Evolutionary conservation across 2,329 filamentous ascomycete species (phyloP), one percentile per base, ranked within the genome.

Genomic region (Tolypocladium ophioglossoides): DNA sequence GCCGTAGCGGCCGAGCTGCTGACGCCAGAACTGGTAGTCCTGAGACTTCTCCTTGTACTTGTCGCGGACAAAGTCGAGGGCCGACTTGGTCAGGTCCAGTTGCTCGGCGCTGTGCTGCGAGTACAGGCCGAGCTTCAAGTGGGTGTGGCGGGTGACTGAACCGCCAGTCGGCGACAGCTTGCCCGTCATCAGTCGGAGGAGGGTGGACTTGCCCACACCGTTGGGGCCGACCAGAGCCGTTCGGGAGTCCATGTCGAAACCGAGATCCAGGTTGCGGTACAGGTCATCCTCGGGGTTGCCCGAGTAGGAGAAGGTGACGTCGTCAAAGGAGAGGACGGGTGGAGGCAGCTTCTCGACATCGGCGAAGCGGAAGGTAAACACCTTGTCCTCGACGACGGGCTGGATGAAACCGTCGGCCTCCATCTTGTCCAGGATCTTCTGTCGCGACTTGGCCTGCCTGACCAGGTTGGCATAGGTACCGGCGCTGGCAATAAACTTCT

Each of bases 381-480:
- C 87, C 58, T 84, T 83, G 75, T 99, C 94, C 60, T 83, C 75
- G 54, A 80, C 74, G 58, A 99, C 91, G 55, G 90, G 89, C 75
- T 99, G 87, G 70, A 99, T 97, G 74, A 97, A 94, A 63, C 94
- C 94, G 67, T 99, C 94, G 64, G 95, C 94, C 81, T 97, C 92
- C 94, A 99, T 99, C 86, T 99, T 99, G 83, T 99, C 94, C 62
- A 97, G 82, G 73, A 97, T 97, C 89, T 99, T 99, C 76, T 99
- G 94, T 61, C 94, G 86, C 46, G 94, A 97, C 82, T 99, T 99
- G 74, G 95, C 95, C 77, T 99, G 94, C 72, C 89, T 84, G 70
- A 99, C 94, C 79, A 99, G 82, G 79, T 99, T 99, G 83, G 95
- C 94, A 69, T 99, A 99, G 57, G 94, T 99, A 91, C 95, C 94